Percentiles rank a stretch among this genome's conserved stretches.
These are phyloP conservation scores for Ascochyta viciae-villosae DNA, from an alignment of 2,329 filamentous ascomycete species.

Conservation along the genomic window DNA sequence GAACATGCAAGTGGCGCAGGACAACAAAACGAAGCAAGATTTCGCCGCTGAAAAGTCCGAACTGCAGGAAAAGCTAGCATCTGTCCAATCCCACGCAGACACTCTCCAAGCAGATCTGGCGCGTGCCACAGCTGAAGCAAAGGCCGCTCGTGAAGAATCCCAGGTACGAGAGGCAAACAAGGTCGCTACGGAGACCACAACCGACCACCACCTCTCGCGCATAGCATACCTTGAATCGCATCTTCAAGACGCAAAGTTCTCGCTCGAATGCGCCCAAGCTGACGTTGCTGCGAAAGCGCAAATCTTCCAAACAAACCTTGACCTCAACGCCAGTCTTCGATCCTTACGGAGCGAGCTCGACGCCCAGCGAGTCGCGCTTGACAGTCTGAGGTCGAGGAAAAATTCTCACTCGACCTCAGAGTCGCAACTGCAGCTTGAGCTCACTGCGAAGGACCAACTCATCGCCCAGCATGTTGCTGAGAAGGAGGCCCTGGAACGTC, in stretches of 20 bases:
- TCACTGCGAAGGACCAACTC: conserved; percentile 35
- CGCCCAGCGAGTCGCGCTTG: conserved; percentile 1
- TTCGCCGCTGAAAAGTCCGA: conserved; percentile 10
- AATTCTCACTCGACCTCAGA: background rate
- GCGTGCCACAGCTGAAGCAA: conserved; percentile 35
- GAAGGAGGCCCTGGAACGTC: conserved; percentile 36
- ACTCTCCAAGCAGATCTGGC: conserved; percentile 35
- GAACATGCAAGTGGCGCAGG: conserved; percentile 6
- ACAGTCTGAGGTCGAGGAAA: conserved; percentile 13
- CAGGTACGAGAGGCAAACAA: conserved; percentile 9
- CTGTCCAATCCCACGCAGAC: conserved; percentile 36
- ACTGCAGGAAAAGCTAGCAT: conserved; percentile 30
- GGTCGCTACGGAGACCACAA: background rate
- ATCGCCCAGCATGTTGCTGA: conserved; percentile 31
- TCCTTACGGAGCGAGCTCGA: conserved; percentile 30
- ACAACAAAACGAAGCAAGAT: conserved; percentile 8
- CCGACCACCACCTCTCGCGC: background rate
- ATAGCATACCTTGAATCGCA: conserved; percentile 32
- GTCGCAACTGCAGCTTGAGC: conserved; percentile 31
- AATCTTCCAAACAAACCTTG: conserved; percentile 33
- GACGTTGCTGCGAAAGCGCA: conserved; percentile 36
- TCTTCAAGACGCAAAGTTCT: conserved; percentile 32
- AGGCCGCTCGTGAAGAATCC: conserved; percentile 33
- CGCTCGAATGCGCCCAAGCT: conserved; percentile 35
- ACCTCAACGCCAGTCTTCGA: conserved; percentile 32